A percentile compares a stretch with the other conserved stretches of the same genome.
phyloP scores from a whole-genome alignment of 371 early-diverging fungal genomes.

The Haplosporangium sp. region DNA sequence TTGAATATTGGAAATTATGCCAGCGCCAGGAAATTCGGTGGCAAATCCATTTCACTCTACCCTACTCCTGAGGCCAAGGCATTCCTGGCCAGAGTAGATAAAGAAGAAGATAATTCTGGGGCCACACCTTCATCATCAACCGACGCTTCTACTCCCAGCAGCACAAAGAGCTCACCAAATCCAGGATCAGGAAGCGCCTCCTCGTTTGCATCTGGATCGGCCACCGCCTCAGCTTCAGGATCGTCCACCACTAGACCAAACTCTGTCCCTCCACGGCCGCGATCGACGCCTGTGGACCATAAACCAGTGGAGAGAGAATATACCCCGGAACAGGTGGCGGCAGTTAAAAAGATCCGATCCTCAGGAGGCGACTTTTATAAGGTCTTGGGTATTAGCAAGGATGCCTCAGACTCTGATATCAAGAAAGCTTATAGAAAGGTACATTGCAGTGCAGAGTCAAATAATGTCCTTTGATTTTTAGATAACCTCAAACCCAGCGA shows the following conservation, averaged over 20 bases:
- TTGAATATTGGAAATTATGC: constrained; percentile 70
- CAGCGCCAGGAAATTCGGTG: constrained; percentile 84
- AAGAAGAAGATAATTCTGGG: constrained; percentile 37
- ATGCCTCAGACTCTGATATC: constrained; percentile 87
- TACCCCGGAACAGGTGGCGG: constrained; percentile 82
- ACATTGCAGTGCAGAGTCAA: too few relatives aligned
- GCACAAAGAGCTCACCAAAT: constrained; percentile 38
- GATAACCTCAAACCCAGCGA: too few relatives aligned
- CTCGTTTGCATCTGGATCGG: too few relatives aligned
- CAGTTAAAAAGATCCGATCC: constrained; percentile 80
- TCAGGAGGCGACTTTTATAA: constrained; percentile 90
- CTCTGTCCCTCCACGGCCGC: constrained; percentile 33
- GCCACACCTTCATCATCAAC: constrained; percentile 24
- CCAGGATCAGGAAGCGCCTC: background rate
- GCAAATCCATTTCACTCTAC: constrained; percentile 83
- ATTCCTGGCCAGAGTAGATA: constrained; percentile 65
- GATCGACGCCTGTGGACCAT: constrained; percentile 29
- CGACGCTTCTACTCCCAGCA: constrained; percentile 28
- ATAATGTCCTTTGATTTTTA: too few relatives aligned
- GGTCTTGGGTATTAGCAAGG: constrained; percentile 85
- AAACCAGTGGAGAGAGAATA: constrained; percentile 66
- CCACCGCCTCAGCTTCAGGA: constrained; percentile 24
- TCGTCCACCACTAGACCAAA: constrained; percentile 12
- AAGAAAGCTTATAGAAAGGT: constrained; percentile 98
- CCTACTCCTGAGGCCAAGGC: constrained; percentile 75